A percentile compares a stretch with the other conserved stretches of the same genome.
phyloP scores from a whole-genome alignment of 2,329 filamentous ascomycete genomes.

The Cladosporium austrohemisphaericum region DNA sequence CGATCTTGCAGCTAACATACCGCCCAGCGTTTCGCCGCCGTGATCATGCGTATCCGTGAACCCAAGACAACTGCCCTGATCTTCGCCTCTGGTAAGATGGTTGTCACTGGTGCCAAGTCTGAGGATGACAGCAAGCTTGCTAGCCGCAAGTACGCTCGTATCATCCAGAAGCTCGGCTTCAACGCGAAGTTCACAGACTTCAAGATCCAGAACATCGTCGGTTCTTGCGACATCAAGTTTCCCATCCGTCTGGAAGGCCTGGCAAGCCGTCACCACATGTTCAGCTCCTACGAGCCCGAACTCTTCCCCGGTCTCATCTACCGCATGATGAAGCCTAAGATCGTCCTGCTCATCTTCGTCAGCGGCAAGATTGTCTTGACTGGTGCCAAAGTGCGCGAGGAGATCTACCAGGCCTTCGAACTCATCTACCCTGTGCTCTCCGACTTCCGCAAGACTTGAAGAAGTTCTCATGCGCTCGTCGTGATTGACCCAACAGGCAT shows the following conservation, averaged over 20 bases:
- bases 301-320: constrained; percentile 99
- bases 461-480: constrained; percentile 4
- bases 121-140: constrained; percentile 98
- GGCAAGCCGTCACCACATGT: constrained; percentile 96
- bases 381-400: constrained; percentile 94
- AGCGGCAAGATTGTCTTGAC: constrained; percentile 97
- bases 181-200: constrained; percentile 99
- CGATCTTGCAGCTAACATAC: constrained; percentile 24
- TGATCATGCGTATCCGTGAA: constrained; percentile 99
- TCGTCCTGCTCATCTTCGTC: constrained; percentile 95
- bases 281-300: constrained; percentile 98
- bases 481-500: constrained; percentile 14
- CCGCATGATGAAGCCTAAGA: constrained; percentile 99
- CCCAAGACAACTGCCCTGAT: constrained; percentile 98
- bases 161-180: constrained; percentile 99
- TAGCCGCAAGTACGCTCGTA: constrained; percentile 94
- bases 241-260: constrained; percentile 94
- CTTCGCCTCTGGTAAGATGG: constrained; percentile 99
- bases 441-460: constrained; percentile 34
- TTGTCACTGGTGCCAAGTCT: constrained; percentile 95
- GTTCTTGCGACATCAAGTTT: constrained; percentile 99
- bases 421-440: constrained; percentile 95
- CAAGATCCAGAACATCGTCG: constrained; percentile 99
- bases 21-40: constrained; percentile 87
- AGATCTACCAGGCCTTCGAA: constrained; percentile 95